phyloP scores from a whole-genome alignment of 139 green algal species.

The Chlorella sp. region DNA sequence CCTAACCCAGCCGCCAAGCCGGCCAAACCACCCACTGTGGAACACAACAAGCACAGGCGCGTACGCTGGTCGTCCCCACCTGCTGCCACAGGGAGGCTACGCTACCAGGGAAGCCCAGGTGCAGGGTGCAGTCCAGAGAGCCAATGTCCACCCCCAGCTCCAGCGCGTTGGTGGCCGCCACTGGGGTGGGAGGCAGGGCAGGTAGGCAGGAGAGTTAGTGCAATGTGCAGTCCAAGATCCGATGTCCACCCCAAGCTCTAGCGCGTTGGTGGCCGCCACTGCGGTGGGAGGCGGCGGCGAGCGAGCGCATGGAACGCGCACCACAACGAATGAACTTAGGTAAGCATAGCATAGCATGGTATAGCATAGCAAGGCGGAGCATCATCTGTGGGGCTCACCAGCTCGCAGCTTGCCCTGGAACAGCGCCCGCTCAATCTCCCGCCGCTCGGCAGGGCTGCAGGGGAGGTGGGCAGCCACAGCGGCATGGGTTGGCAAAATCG shows the following conservation, averaged over 20 bases:
- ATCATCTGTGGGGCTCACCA: no score
- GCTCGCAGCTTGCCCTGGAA: slow-evolving; percentile 63
- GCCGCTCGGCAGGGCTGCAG: slow-evolving; percentile 59
- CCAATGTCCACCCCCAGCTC: slow-evolving; percentile 98
- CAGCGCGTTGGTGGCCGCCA: slow-evolving; percentile 95
- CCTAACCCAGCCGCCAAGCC: no score
- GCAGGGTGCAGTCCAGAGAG: slow-evolving; percentile 92
- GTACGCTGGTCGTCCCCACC: slow-evolving; percentile 43
- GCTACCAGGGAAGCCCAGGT: slow-evolving; percentile 85
- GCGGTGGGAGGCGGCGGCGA: neutral
- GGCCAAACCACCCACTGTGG: no score
- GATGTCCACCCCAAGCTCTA: slow-evolving; percentile 97
- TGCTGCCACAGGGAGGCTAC: slow-evolving; percentile 92
- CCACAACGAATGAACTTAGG: neutral
- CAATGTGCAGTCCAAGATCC: slow-evolving; percentile 93
- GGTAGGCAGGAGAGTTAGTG: slow-evolving; percentile 42
- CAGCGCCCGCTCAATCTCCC: slow-evolving; percentile 73
- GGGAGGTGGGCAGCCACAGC: neutral
- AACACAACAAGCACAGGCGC: no score
- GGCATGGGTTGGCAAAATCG: no score
- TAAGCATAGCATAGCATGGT: neutral
- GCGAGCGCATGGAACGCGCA: neutral
- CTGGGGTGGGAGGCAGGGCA: neutral
- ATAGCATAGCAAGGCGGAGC: neutral
- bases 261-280: slow-evolving; percentile 93